These are phyloP conservation scores for Boletus rubroflammeus DNA, from an alignment of 768 basidiomycete species.

Conservation along the genomic window DNA sequence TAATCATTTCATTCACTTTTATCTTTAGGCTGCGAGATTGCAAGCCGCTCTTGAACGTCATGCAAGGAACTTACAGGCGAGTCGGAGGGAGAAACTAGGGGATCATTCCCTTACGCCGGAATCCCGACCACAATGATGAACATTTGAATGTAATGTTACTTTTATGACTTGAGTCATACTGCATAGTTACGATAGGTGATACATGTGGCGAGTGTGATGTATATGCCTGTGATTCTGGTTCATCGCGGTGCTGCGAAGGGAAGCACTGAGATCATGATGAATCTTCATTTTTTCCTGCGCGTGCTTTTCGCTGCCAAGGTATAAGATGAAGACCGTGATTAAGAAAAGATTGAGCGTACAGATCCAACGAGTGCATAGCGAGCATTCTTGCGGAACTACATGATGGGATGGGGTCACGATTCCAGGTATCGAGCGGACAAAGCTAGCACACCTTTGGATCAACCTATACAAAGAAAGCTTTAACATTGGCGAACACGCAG, in stretches of 20 bases:
- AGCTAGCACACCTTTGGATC: constrained; percentile 64
- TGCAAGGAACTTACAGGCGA: constrained; percentile 30
- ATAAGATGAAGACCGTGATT: background rate
- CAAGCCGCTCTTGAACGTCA: constrained; percentile 57
- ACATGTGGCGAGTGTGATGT: constrained; percentile 18
- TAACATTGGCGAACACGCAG: background rate
- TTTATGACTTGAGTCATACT: constrained; percentile 15
- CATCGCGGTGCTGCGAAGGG: background rate
- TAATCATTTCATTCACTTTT: background rate
- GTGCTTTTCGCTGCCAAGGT: constrained; percentile 56
- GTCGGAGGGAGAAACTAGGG: constrained; percentile 22
- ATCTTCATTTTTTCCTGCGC: constrained; percentile 52
- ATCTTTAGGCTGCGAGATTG: constrained; percentile 61
- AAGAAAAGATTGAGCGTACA: constrained; percentile 41
- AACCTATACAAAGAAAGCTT: constrained; percentile 44
- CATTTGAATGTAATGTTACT: constrained; percentile 5
- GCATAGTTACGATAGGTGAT: constrained; percentile 21
- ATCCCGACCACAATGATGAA: constrained; percentile 4
- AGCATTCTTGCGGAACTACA: constrained; percentile 82
- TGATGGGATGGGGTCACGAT: constrained; percentile 2
- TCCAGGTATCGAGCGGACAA: background rate
- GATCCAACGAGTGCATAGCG: constrained; percentile 70
- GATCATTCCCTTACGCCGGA: constrained; percentile 22
- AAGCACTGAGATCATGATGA: constrained; percentile 33
- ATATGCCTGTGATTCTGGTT: constrained; percentile 1